These are phyloP conservation scores for Lupinus albus DNA, from an alignment of 306 rosid genomes.

Conservation along the genomic window DNA sequence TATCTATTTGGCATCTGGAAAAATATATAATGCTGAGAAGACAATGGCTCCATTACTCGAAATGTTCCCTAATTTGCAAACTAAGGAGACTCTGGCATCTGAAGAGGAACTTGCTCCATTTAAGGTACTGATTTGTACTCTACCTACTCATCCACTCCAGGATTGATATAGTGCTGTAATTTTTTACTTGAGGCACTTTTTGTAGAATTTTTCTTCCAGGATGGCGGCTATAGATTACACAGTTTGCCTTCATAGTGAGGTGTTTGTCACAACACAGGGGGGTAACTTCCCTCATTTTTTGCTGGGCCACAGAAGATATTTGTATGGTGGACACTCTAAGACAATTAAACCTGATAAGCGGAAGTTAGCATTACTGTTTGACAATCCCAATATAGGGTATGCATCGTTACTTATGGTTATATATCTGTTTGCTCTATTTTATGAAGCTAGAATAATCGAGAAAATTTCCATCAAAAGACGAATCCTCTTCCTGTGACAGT, in stretches of 20 bases:
- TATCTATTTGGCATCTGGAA: constrained; percentile 91
- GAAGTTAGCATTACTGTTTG: constrained; percentile 80
- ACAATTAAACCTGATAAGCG: constrained; percentile 97
- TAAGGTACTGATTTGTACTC: constrained; percentile 52
- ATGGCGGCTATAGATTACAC: constrained; percentile 99
- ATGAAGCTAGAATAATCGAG: constrained; percentile 8
- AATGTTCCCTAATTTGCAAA: constrained; percentile 91
- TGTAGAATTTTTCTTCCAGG: constrained; percentile 92
- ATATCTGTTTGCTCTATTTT: constrained; percentile 8
- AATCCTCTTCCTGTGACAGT: neutral
- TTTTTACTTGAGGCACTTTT: constrained; percentile 53
- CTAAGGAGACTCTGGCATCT: constrained; percentile 83
- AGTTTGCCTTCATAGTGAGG: constrained; percentile 98
- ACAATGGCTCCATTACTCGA: constrained; percentile 83
- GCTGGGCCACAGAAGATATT: constrained; percentile 94
- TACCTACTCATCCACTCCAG: constrained; percentile 15
- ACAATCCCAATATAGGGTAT: constrained; percentile 89
- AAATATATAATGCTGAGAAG: constrained; percentile 77
- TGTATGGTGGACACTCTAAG: constrained; percentile 92
- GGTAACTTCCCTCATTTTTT: constrained; percentile 98
- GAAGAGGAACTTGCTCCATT: constrained; percentile 81
- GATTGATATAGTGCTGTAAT: constrained; percentile 34
- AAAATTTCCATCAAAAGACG: neutral
- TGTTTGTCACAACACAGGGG: constrained; percentile 97
- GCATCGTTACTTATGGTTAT: constrained; percentile 12